Percentiles rank a stretch among this genome's conserved stretches.
Evolutionary conservation across 495 filamentous ascomycete species (phyloP).

Genomic region (Collariella sp.): DNA sequence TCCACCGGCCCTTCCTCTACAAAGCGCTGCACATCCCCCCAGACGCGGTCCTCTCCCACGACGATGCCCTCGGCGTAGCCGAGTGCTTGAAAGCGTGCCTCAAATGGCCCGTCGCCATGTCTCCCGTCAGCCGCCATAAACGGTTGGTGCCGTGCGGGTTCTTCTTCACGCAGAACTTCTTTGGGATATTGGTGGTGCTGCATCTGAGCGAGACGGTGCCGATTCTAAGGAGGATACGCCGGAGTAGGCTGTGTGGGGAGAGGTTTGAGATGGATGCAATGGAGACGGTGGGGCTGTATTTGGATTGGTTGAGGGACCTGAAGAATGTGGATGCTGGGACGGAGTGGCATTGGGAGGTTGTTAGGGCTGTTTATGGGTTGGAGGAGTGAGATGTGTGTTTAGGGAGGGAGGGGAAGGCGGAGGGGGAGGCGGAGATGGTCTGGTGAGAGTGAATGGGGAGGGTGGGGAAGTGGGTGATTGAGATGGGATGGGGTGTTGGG

Average conservation of each 20-base stretch:
- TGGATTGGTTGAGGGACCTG: constrained; percentile 49
- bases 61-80: constrained; percentile 43
- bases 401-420: not conserved
- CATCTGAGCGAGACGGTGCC: constrained; percentile 43
- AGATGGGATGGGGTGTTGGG: too few species aligned
- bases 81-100: constrained; percentile 45
- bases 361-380: constrained; percentile 37
- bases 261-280: constrained; percentile 41
- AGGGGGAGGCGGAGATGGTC: not conserved
- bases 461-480: too few species aligned
- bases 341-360: constrained; percentile 45
- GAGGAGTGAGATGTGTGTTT: constrained; percentile 28
- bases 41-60: constrained; percentile 42
- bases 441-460: too few species aligned
- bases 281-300: constrained; percentile 39
- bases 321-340: constrained; percentile 40
- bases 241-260: constrained; percentile 34
- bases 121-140: constrained; percentile 47
- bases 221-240: constrained; percentile 38
- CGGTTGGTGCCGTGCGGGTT: constrained; percentile 49
- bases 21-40: constrained; percentile 53
- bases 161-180: constrained; percentile 51
- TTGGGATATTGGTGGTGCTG: constrained; percentile 48
- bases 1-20: constrained; percentile 52
- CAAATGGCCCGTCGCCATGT: constrained; percentile 51